Evolutionary conservation across 2,329 filamentous ascomycete genomes (phyloP).

Genomic region (Pezicula radicicola): DNA sequence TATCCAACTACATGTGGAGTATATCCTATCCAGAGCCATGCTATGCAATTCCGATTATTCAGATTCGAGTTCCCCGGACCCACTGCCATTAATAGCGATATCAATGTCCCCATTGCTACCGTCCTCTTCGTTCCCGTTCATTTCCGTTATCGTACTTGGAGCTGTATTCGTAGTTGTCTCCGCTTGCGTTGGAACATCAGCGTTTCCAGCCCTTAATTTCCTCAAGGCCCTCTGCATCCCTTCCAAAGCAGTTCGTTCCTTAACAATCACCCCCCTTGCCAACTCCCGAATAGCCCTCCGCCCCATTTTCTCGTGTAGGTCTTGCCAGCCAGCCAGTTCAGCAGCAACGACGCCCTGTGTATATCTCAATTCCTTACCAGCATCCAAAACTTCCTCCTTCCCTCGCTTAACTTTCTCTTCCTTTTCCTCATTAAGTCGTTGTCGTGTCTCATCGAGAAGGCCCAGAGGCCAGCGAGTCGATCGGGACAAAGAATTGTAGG

Average conservation of each 20-base stretch:
- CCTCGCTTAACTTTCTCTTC: slow-evolving; percentile 74
- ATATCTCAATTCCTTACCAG: slow-evolving; percentile 82
- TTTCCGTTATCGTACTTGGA: no score
- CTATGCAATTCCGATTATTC: no score
- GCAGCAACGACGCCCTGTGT: slow-evolving; percentile 91
- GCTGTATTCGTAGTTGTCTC: no score
- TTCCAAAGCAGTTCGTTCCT: slow-evolving; percentile 75
- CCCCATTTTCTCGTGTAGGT: slow-evolving; percentile 77
- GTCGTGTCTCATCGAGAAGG: slow-evolving; percentile 82
- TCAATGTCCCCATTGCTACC: no score
- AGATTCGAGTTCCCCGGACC: no score
- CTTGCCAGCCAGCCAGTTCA: slow-evolving; percentile 92
- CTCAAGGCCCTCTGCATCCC: slow-evolving; percentile 78
- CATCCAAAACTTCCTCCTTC: slow-evolving; percentile 65
- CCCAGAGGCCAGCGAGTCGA: slow-evolving; percentile 77
- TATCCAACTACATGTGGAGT: no score
- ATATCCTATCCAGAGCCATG: no score
- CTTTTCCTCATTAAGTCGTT: slow-evolving; percentile 78
- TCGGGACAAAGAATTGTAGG: slow-evolving; percentile 69
- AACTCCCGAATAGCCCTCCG: slow-evolving; percentile 72
- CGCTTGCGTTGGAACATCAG: not conserved
- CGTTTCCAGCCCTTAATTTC: slow-evolving; percentile 16
- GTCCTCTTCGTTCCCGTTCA: no score
- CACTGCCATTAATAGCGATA: no score
- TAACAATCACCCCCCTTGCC: slow-evolving; percentile 74